phyloP scores from a whole-genome alignment of 2,329 filamentous ascomycete genomes.

The Talaromyces sp. region DNA sequence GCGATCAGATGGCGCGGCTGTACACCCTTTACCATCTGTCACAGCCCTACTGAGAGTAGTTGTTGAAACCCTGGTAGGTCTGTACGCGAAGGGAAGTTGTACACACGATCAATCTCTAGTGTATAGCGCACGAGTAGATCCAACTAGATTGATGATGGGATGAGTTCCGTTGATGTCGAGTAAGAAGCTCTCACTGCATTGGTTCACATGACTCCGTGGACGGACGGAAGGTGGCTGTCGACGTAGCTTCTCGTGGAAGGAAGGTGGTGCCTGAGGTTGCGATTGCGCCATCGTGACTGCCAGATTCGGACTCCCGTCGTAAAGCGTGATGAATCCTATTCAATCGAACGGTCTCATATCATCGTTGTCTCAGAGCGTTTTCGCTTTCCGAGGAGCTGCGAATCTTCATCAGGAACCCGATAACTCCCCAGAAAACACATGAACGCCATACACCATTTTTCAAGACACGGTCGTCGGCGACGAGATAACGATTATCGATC shows the following conservation, averaged over 20 bases:
- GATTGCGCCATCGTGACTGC: slow-evolving; percentile 8
- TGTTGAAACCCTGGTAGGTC: not conserved
- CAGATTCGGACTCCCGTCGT: not conserved
- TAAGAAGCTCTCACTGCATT: not conserved
- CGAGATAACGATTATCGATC: not conserved
- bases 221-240: not conserved
- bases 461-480: not conserved
- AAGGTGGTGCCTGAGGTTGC: slow-evolving; percentile 1
- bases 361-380: not conserved
- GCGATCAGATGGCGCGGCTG: not conserved
- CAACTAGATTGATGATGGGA: no score
- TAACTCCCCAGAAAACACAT: not conserved
- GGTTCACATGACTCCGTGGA: not conserved
- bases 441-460: not conserved
- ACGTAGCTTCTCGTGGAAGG: no score
- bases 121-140: not conserved
- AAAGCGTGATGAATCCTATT: not conserved
- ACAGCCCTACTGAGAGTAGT: not conserved
- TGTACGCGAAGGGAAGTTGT: not conserved
- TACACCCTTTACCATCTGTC: not conserved
- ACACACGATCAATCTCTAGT: not conserved
- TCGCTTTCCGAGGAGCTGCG: not conserved
- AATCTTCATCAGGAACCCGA: not conserved
- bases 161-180: not conserved
- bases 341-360: not conserved